Base-by-base conservation (phyloP, 139 green algal genomes). In the Gonium pectorale region DNA sequence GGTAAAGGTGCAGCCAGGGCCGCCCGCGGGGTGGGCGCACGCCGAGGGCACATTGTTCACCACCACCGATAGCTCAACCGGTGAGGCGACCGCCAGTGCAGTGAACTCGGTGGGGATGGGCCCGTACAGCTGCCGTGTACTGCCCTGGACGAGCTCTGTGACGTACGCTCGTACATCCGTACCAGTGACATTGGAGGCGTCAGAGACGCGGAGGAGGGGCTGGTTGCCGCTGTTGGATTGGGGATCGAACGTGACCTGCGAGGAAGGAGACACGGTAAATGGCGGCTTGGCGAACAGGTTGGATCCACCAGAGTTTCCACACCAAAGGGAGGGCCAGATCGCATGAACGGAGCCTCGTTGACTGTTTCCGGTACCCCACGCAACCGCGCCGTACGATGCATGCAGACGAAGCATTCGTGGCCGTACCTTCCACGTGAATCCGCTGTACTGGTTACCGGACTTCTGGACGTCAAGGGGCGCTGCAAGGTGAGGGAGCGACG, bases 1-100 rank as follows among this genome's bases (percentile, higher is more conserved):
- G 35, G 43, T 49, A 40, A 86, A 89, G 44, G n/a, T 51, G 46
- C 85, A 89, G 31, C n/a, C 49, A 37, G 19, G n/a, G 19, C 8
- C 5, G 22, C 31, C 35, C 24, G 29, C 19, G 59, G 79, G 33
- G 3, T 62, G 43, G 33, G 44, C 73, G 49, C 85, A 89, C 1
- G 56, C 26, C 3, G 77, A 66, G 8, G 74, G 62, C 17, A 86
- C 79, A 29, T 17, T 59, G 70, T 86, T 89, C 29, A 83, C 64
- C 13, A 37, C 9, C 29, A 86, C 29, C n/a, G 62, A 27, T 6
- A 86, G 37, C 8, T 75, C 52, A 6, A 44, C 66, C 5, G 66
- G 66, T 3, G 13, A n/a, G 0, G 38, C 11, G 15, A n/a, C 31
- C 2, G 66, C 11, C 66, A 73, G 38, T 8, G 38, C 66, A 0